Conservation (phyloP, 2,329 filamentous ascomycete genomes). For the Monilinia polystroma region DNA sequence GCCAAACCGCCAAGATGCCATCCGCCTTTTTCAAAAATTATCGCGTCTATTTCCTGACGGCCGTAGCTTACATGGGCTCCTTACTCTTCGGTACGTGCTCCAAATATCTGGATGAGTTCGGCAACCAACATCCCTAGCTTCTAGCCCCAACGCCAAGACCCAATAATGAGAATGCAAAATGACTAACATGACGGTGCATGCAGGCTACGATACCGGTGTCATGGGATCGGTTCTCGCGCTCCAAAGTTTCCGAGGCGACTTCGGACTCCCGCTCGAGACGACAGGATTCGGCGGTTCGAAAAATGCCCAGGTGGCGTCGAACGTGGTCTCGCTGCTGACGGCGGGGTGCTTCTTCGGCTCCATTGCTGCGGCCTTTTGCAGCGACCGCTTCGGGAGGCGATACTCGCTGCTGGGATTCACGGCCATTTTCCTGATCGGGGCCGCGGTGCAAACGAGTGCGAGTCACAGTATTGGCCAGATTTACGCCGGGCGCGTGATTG, state of each 20-base stretch:
- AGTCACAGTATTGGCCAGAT: conserved; percentile 29
- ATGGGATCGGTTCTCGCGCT: conserved; percentile 35
- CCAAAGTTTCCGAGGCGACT: conserved; percentile 33
- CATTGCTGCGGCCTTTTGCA: conserved; percentile 50
- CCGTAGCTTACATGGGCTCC: conserved; percentile 35
- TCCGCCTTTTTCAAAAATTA: conserved; percentile 32
- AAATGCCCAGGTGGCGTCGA: conserved; percentile 33
- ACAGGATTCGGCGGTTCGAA: conserved; percentile 27
- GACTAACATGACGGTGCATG: conserved; percentile 19
- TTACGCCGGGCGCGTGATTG: conserved; percentile 32
- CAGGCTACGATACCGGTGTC: conserved; percentile 36
- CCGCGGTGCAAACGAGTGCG: conserved; percentile 26
- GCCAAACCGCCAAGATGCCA: conserved; percentile 22
- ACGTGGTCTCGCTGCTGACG: conserved; percentile 52
- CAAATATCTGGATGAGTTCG: background rate
- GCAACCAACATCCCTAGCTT: background rate
- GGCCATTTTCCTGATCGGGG: conserved; percentile 43
- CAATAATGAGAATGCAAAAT: background rate
- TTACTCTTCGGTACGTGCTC: conserved; percentile 32
- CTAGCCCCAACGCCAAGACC: background rate
- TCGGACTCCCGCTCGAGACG: conserved; percentile 29
- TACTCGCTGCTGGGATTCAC: conserved; percentile 47
- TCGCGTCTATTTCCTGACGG: conserved; percentile 32
- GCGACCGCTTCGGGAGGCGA: conserved; percentile 47
- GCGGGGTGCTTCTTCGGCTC: conserved; percentile 54